Evolutionary conservation across 2,329 filamentous ascomycete species (phyloP), one percentile per base, ranked within the genome.

Genomic region (Cladobotryum protrusum): DNA sequence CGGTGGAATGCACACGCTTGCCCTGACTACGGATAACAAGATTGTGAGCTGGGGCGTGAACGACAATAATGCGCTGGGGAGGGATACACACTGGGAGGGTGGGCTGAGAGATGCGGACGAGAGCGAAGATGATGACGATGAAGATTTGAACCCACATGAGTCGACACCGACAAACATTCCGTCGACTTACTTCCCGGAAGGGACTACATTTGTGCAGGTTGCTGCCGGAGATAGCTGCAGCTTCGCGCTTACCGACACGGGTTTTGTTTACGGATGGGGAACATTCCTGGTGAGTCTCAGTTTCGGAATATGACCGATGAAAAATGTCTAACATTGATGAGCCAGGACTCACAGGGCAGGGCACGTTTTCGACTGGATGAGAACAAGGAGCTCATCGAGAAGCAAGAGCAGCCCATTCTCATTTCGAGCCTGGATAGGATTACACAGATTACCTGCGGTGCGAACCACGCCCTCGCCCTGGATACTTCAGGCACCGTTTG

Each of bases 241-340:
- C 1, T 87, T 89, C 64, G 85, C 79, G 1, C 72, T 90, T 24
- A 89, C 86, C 12, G 75, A 78, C 15, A 77, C 82, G 48, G 86
- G 86, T 13, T 70, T 76, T 37, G 81, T 90, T 20, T 90, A 86
- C 61, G 86, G 85, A 52, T 89, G 87, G 85, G 86, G 87, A 19
- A 86, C 84, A 5, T 90, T 90, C 70, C 72, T 82, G 57, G 78
- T 81, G 72, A 64, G 75, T 68, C 32, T 9, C 24, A 29, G 24
- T 29, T 29, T 29, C 11, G 11, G 24, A 9, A 29, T 29, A 29
- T 29, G 24, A 29, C 24, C 36, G 17, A 19, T 14, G 40, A 49
- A 11, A 15, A 32, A 32, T 41, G 49, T 60, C 4, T 43, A 24
- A 19, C 32, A 13, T 18, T 32, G 39, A 34, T 29, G 12, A 18